Base-by-base conservation (phyloP, 768 basidiomycete genomes). In the Boletus reticulatus region DNA sequence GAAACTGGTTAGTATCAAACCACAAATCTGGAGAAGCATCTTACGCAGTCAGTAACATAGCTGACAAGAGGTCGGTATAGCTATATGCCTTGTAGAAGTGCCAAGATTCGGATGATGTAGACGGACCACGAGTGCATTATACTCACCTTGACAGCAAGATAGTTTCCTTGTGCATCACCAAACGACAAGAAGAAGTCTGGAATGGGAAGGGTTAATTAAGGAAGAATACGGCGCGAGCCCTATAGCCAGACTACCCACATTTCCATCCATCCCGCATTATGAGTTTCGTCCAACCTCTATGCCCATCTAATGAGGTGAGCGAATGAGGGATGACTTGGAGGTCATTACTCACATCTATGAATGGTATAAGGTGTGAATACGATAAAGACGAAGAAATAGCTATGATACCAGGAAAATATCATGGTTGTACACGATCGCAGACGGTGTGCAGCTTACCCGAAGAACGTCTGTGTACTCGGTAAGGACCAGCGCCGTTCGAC, bases 301-400 rank as follows among this genome's bases (percentile, higher is more conserved):
- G 75, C 27, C 90, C 92, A 66, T 94, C 91, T 93, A 55, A 11
- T 54, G 29, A 52, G 38, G 34, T 67, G 42, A 58, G 50, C 19
- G 9, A 20, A 32, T 1, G 34, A 17, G n/a, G 2, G 1, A 24
- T 4, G 0, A 8, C 11, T 12, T 16, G 9, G 10, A 42, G 7
- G 36, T 7, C 10, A 11, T 14, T 4, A 72, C 89, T 56, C 64
- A 92, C 90, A 94, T 75, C 83, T 79, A 70, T 91, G 87, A 43
- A 94, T 88, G 17, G 92, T 94, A 77, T 92, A 93, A 0, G 91
- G 89, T n/a, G 92, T 92, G 66, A 88, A 94, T 45, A 86, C 76
- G 12, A 79, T 53, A 69, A 87, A 89, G 43, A 92, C 62, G 20
- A 84, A 75, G 62, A 90, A 80, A 73, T 94, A 94, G 51, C 92